phyloP scores from a whole-genome alignment of 768 basidiomycete genomes.

The Crassisporium funariophilum region DNA sequence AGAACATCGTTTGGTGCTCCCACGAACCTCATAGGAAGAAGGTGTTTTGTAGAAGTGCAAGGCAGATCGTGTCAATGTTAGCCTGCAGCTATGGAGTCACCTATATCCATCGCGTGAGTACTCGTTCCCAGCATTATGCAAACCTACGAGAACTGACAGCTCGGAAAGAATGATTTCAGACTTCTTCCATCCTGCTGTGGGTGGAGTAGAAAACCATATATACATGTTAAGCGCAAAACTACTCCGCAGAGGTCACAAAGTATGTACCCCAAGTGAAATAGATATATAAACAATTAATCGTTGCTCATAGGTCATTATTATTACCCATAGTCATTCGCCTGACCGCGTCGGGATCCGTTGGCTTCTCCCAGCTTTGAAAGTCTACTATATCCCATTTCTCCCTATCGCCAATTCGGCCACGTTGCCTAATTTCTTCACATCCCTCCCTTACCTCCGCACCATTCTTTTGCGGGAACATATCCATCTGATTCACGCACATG shows the following conservation, averaged over 20 bases:
- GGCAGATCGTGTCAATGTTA: too few species aligned
- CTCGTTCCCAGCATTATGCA: not conserved
- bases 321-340: conserved; percentile 89
- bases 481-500: conserved; percentile 89
- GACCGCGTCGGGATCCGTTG: conserved; percentile 89
- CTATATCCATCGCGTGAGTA: conserved; percentile 28
- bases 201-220: conserved; percentile 96
- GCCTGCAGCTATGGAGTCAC: conserved; percentile 19
- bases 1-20: too few species aligned
- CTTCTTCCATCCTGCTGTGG: conserved; percentile 93
- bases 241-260: conserved; percentile 83
- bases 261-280: conserved; percentile 27
- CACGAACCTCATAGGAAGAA: too few species aligned
- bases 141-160: not conserved
- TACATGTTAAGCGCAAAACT: conserved; percentile 89
- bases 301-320: conserved; percentile 76
- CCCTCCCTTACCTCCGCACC: conserved; percentile 87
- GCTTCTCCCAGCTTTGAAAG: conserved; percentile 84
- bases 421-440: conserved; percentile 91
- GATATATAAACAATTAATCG: not conserved
- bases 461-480: conserved; percentile 88
- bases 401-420: conserved; percentile 93
- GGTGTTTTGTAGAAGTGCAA: too few species aligned
- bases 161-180: conserved; percentile 85
- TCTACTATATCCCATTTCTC: conserved; percentile 90